Base-by-base conservation (phyloP, 768 basidiomycete species). In the Lepiota brunneoincarnata region DNA sequence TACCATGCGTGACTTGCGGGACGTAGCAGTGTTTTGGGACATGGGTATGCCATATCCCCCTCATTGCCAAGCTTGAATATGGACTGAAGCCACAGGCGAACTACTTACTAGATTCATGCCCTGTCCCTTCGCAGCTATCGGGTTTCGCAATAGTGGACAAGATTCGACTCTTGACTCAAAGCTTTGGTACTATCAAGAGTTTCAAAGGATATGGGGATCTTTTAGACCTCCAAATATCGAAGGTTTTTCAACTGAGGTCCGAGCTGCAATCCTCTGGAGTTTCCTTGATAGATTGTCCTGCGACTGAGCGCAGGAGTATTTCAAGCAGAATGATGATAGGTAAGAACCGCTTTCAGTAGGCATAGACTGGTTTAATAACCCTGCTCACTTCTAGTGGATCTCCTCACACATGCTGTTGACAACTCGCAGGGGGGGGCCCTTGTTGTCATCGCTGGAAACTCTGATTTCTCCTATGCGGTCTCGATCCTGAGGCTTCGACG, bases 361-460 rank as follows among this genome's bases (percentile, higher is more conserved):
- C 14, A 14, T 21, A 7, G 4, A 18, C 37, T 15, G 4, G 21
- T 26, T 31, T 48, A 31, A 28, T 14, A 6, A 24, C 26, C 15
- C 40, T 35, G 20, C 31, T 28, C 14, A 37, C 26, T 23, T 26
- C 12, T 17, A 67, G 65, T 63, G 38, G 63, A 67, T 44, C 60
- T 68, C 61, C 60, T 64, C 26, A 21, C 60, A 12, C 58, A 71
- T 58, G 73, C 71, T 12, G 66, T 77, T 43, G 81, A 82, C 58
- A 75, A 72, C 52, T 68, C 74, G 7, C 62, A 72, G 4, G 75
- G 75, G 6, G 66, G 74, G 4, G 78, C 76, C 21, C 67, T 80
- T 28, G 52, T 81, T 34, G 64, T 83, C 12, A 78, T 82, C 42
- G 70, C 78, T 6, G 73, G 73, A 0, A 76, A 81, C 59, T 62